Evolutionary conservation across 1,139 yeast genomes (phyloP).

Genomic region (Taphrina betulina): DNA sequence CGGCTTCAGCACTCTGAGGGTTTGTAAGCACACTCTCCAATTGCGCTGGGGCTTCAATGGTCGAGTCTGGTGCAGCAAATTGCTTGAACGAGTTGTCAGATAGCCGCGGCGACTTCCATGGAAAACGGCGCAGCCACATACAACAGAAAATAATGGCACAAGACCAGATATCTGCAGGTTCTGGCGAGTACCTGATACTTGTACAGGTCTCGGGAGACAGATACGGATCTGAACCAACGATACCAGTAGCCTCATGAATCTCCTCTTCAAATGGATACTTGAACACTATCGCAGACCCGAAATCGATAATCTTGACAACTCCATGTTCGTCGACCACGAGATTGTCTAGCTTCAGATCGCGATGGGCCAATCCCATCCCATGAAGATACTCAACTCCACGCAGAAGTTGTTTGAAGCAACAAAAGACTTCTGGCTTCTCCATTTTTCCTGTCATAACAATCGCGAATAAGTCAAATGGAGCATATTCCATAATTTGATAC

Average conservation of each 20-base stretch:
- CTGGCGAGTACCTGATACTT: slow-evolving; percentile 78
- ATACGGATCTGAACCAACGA: slow-evolving; percentile 97
- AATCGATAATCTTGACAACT: slow-evolving; percentile 85
- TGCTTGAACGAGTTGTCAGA: slow-evolving; percentile 83
- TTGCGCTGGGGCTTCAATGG: slow-evolving; percentile 15
- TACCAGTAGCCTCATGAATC: slow-evolving; percentile 81
- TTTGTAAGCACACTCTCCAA: neutral
- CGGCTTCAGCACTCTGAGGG: neutral
- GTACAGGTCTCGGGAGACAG: slow-evolving; percentile 91
- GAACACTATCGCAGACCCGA: slow-evolving; percentile 94
- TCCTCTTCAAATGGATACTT: slow-evolving; percentile 82
- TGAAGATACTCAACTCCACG: slow-evolving; percentile 85
- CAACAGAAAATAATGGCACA: slow-evolving; percentile 93
- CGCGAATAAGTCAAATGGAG: slow-evolving; percentile 87
- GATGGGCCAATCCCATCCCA: slow-evolving; percentile 83
- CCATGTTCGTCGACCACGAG: slow-evolving; percentile 88
- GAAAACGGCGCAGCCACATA: slow-evolving; percentile 89
- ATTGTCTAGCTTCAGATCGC: slow-evolving; percentile 91
- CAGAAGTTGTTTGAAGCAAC: slow-evolving; percentile 83
- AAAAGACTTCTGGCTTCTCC: slow-evolving; percentile 79
- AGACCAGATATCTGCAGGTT: slow-evolving; percentile 94
- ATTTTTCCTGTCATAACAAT: slow-evolving; percentile 96
- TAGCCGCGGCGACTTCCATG: slow-evolving; percentile 91
- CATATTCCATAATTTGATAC: slow-evolving; percentile 96
- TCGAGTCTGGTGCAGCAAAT: slow-evolving; percentile 50